Evolutionary conservation across 139 green algal species (phyloP).

Genomic region (Cymbomonas tetramitiformis): DNA sequence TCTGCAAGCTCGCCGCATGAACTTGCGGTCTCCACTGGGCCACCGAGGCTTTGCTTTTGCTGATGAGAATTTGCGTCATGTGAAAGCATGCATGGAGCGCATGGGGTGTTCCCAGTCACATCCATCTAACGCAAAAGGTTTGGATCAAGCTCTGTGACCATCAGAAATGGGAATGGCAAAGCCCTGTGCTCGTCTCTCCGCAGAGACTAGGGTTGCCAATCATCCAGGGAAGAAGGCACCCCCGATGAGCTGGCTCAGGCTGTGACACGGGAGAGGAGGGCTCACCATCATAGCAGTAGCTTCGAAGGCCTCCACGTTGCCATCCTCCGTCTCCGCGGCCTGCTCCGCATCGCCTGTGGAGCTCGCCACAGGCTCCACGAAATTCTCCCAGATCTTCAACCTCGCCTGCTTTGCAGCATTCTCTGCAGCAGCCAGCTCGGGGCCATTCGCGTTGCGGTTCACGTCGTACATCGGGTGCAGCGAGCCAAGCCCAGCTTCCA

Average conservation of each 20-base stretch:
- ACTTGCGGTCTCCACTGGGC: too few species aligned
- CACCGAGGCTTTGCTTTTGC: too few species aligned
- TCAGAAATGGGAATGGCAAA: too few species aligned
- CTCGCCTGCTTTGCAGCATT: conserved; percentile 44
- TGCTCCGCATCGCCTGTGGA: conserved; percentile 28
- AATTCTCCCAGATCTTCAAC: conserved; percentile 44
- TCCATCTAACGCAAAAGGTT: too few species aligned
- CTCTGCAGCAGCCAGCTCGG: conserved; percentile 49
- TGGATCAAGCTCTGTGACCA: too few species aligned
- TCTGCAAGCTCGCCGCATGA: too few species aligned
- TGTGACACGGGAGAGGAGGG: too few species aligned
- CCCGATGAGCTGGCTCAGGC: conserved; percentile 47
- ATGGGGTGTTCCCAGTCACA: too few species aligned
- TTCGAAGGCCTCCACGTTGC: conserved; percentile 30
- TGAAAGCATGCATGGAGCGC: too few species aligned
- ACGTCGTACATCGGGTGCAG: conserved; percentile 56
- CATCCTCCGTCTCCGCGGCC: conserved; percentile 1
- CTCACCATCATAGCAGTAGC: neutral
- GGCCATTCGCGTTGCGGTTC: conserved; percentile 17
- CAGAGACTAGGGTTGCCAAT: too few species aligned
- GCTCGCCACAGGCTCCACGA: neutral
- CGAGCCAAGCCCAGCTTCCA: conserved; percentile 58
- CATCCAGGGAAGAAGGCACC: conserved; percentile 27
- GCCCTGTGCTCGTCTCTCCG: too few species aligned
- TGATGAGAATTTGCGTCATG: too few species aligned